These are phyloP conservation scores for Beauveria sp. DNA, from an alignment of 2,329 filamentous ascomycete genomes.

Conservation along the genomic window DNA sequence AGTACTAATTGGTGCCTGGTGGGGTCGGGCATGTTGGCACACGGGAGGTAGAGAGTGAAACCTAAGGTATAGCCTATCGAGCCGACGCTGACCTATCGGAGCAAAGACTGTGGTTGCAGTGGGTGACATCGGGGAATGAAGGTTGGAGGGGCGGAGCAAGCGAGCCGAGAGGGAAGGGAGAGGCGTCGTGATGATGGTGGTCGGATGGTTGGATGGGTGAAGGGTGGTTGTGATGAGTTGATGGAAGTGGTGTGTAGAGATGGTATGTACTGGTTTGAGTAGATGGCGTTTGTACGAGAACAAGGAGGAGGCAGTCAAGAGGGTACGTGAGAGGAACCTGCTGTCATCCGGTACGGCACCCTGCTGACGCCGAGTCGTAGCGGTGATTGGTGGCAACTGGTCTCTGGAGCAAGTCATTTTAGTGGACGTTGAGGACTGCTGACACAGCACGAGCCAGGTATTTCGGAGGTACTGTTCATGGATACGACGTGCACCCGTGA, in stretches of 20 bases:
- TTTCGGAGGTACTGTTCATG: neutral
- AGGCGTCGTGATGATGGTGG: neutral
- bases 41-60: neutral
- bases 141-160: constrained; percentile 1
- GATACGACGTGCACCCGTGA: neutral
- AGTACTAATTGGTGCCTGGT: neutral
- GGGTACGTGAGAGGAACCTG: too few species aligned
- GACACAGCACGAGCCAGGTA: too few species aligned
- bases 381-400: too few species aligned
- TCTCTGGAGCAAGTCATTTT: too few species aligned
- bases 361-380: too few species aligned
- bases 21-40: neutral
- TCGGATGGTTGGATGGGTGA: neutral
- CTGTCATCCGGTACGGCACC: too few species aligned
- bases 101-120: neutral
- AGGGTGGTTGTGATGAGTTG: neutral
- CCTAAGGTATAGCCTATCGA: neutral
- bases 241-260: neutral
- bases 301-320: too few species aligned
- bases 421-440: too few species aligned
- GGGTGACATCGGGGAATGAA: neutral
- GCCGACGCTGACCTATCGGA: constrained; percentile 2
- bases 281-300: neutral
- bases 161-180: neutral
- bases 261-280: neutral